Evolutionary conservation across 805 yeast genomes (phyloP), one percentile per base, ranked within the genome.

Genomic region (Torulaspora delbrueckii): DNA sequence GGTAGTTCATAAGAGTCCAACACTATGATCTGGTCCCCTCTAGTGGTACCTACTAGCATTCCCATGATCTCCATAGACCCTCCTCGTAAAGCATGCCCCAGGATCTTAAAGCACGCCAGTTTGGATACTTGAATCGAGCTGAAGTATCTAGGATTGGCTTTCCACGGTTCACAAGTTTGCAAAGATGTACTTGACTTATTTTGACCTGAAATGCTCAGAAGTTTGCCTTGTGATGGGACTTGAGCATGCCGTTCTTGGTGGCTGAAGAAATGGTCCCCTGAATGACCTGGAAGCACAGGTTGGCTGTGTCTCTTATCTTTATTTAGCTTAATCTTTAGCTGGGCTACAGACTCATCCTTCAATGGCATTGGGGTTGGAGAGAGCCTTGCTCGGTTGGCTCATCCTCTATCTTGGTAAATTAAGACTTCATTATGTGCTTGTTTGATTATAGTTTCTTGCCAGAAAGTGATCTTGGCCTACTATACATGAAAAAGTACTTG

Each of bases 21-120:
- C 1, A 93, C 84, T 2, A 84, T 74, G 47, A 89, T 75, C 5
- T 71, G 70, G 14, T 71, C 67, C 5, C 70, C 72, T 10, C 77
- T 68, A 8, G 85, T 76, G 54, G 79, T 80, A 1, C 99, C 98
- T 0, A 90, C 78, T 63, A 91, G 72, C 85, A 90, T 85, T 4
- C 98, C 99, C 98, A 91, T 91, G 5, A 93, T 79, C 63, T 91
- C 99, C 32, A 87, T 83, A 8, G 84, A 70, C 0, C 96, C 96
- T 4, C 97, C 97, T 1, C 81, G 70, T 19, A 84, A 70, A 1
- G 96, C 90, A 65, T 89, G 96, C 10, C 78, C 70, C 1, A 84
- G 65, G 85, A 89, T 88, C 58, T 87, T 87, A 48, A 77, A 63
- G 36, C 85, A 61, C 0, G 96, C 95, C 25, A 85, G 62, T 1